phyloP scores from a whole-genome alignment of 1,139 yeast genomes.

The Lodderomyces theae region DNA sequence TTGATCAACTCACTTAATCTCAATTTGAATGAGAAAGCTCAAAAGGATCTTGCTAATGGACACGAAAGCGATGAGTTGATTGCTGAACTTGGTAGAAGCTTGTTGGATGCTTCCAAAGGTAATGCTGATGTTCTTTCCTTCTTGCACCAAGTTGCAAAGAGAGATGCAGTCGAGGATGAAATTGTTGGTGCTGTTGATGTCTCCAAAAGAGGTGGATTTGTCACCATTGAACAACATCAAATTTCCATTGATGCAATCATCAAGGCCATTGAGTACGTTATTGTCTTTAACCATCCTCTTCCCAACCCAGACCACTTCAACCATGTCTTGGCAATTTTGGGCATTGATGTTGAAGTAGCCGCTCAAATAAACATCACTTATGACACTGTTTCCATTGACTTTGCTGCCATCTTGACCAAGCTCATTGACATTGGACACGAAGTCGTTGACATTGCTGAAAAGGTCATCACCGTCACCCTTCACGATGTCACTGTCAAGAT shows the following conservation, averaged over 20 bases:
- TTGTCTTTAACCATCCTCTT: neutral
- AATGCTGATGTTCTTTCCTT: neutral
- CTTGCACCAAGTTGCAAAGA: neutral
- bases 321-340: neutral
- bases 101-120: conserved; percentile 6
- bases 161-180: conserved; percentile 2
- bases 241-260: conserved; percentile 1
- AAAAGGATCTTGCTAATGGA: conserved; percentile 1
- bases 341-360: neutral
- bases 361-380: neutral
- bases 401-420: neutral
- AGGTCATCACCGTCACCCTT: conserved; percentile 8
- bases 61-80: conserved; percentile 3
- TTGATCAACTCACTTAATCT: neutral
- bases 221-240: neutral
- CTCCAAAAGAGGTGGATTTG: conserved; percentile 4
- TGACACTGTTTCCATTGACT: neutral
- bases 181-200: conserved; percentile 5
- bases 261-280: conserved; percentile 5
- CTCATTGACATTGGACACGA: conserved; percentile 1
- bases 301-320: conserved; percentile 1
- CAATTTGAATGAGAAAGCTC: neutral
- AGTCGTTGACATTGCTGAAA: conserved; percentile 3
- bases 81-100: conserved; percentile 4
- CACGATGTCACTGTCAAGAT: conserved; percentile 3